These are phyloP conservation scores for Phytophthora vignae DNA, from an alignment of 352 stramenopile genomes.

Conservation along the genomic window DNA sequence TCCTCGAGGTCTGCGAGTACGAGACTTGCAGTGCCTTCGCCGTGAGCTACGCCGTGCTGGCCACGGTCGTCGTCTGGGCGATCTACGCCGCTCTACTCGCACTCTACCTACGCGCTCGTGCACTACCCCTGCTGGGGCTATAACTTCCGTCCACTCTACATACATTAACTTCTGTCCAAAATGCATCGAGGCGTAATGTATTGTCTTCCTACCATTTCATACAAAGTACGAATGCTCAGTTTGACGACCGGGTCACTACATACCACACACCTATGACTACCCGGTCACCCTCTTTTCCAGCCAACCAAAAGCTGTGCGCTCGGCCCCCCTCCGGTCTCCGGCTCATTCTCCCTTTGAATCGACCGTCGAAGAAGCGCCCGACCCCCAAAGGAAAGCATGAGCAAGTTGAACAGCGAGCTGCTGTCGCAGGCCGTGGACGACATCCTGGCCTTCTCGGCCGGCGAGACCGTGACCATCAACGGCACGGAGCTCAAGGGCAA, in stretches of 20 bases:
- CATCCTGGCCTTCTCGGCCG: conserved; percentile 95
- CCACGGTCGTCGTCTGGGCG: conserved; percentile 63
- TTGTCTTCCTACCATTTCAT: not conserved
- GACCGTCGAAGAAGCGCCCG: conserved; percentile 73
- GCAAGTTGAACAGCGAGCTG: conserved; percentile 98
- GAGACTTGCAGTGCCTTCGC: conserved; percentile 59
- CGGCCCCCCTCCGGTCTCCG: too few species aligned
- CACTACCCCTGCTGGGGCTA: not conserved
- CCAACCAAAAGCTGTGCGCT: conserved; percentile 20
- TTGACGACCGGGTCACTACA: not conserved
- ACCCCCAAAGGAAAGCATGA: conserved; percentile 67
- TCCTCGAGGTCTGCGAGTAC: conserved; percentile 41
- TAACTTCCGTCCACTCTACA: not conserved
- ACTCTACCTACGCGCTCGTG: not conserved
- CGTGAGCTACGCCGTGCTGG: conserved; percentile 50
- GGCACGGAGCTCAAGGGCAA: conserved; percentile 97
- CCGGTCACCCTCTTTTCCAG: conserved; percentile 1
- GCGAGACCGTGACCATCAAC: conserved; percentile 93
- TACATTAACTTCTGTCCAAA: not conserved
- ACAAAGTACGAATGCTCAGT: not conserved
- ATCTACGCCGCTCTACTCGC: not conserved
- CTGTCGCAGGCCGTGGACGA: conserved; percentile 96
- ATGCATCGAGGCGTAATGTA: not conserved
- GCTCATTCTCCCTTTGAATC: conserved; percentile 81
- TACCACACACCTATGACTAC: not conserved